phyloP scores from a whole-genome alignment of 176 grass and related monocot species.

The Oryza nivara region DNA sequence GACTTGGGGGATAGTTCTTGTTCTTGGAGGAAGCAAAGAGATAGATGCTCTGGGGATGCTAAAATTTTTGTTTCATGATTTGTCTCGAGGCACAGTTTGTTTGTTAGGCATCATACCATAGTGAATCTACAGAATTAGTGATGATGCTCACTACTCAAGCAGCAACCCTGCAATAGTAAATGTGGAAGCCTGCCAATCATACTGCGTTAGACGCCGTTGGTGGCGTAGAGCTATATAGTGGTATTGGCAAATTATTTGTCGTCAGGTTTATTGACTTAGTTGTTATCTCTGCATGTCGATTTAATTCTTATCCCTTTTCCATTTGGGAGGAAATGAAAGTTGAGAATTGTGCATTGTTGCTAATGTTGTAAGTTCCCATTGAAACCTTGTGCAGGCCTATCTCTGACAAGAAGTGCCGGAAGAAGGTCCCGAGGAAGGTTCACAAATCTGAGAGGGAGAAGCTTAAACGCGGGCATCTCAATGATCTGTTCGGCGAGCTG shows the following conservation, averaged over 20 bases:
- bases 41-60: neutral
- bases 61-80: neutral
- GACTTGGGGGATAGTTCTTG: neutral
- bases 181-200: neutral
- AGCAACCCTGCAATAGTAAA: neutral
- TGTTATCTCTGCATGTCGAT: neutral
- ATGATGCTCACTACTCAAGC: neutral
- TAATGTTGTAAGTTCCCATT: neutral
- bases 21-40: neutral
- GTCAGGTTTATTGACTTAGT: neutral
- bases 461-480: constrained; percentile 78
- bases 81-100: neutral
- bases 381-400: constrained; percentile 42
- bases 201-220: no score
- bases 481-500: constrained; percentile 72
- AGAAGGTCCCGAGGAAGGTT: constrained; percentile 58
- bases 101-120: no score
- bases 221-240: neutral
- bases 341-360: neutral
- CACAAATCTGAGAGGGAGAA: constrained; percentile 91
- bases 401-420: constrained; percentile 57
- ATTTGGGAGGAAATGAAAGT: neutral
- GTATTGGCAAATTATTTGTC: neutral
- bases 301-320: neutral
- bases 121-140: neutral